phyloP scores from a whole-genome alignment of 108 stramenopile genomes.

The Cylindrotheca closterium region DNA sequence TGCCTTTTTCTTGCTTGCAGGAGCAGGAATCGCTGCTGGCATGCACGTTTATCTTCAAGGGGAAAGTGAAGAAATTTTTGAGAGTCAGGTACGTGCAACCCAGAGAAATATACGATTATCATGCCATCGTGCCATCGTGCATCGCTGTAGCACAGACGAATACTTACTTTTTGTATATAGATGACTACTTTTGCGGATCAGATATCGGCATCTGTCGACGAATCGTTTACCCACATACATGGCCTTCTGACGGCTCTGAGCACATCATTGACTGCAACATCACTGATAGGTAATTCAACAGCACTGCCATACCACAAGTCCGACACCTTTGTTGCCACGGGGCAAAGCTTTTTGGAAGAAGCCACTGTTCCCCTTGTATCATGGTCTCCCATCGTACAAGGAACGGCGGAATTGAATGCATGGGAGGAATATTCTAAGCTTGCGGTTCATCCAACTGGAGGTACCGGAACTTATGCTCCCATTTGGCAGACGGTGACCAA shows the following conservation, averaged over 20 bases:
- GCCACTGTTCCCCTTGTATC: background rate
- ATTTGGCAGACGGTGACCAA: constrained; percentile 57
- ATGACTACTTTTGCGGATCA: background rate
- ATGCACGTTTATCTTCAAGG: background rate
- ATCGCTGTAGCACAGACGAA: no score
- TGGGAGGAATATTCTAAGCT: constrained; percentile 8
- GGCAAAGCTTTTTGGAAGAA: background rate
- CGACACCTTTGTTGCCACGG: background rate
- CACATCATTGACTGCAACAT: background rate
- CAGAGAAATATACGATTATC: no score
- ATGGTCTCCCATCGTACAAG: constrained; percentile 10
- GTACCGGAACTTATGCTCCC: constrained; percentile 24
- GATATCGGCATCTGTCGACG: background rate
- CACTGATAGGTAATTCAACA: background rate
- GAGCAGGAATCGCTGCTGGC: background rate
- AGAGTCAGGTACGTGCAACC: background rate
- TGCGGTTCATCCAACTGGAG: background rate
- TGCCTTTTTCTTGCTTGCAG: background rate
- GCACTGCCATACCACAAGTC: constrained; percentile 4
- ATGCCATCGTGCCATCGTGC: no score
- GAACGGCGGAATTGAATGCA: background rate
- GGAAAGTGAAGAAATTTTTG: background rate
- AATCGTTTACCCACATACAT: background rate
- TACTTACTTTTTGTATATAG: background rate
- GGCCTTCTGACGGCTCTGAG: constrained; percentile 1